Evolutionary conservation across 257 asterid genomes (phyloP), one percentile per base, ranked within the genome.

Genomic region (Penstemon barbatus): DNA sequence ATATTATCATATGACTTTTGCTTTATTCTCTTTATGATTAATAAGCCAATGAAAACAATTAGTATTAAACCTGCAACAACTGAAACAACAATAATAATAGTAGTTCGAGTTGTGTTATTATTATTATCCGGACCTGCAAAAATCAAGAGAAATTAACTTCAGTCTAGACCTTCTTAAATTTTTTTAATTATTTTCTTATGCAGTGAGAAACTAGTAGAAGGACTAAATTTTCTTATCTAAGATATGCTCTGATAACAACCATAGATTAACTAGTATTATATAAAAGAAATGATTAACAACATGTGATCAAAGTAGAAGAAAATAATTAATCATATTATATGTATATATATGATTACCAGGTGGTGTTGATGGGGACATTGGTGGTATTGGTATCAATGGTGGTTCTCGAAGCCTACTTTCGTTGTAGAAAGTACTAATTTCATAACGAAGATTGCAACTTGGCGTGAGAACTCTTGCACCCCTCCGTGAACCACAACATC

Each of bases 391-490:
- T 15, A 15, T 15, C 18, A 15, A 15, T 15, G 39, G 40, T 7
- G 41, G 25, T 19, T 55, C 44, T 8, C 37, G 59, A 48, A 57
- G 19, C 73, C 53, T 58, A 8, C 51, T 33, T 4, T 37, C 9
- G 9, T 69, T 58, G 51, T 69, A 58, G 42, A 69, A 69, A 7
- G 33, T 19, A 3, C 0, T 0, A 33, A 5, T 8, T 7, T 57
- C 59, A 2, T 33, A 69, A 57, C 18, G 58, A 33, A 69, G 18
- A 46, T 5, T 36, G 57, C 66, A 69, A 59, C 66, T 69, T 11
- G 73, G 51, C 25, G 25, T 0, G 43, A 7, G 15, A 25, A 69
- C 36, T 13, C n/a, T 5, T 3, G 12, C 58, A 19, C 40, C 33
- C 9, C 11, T 13, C 18, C 18, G 33, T 25, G 50, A 45, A 2